phyloP scores from a whole-genome alignment of 352 stramenopile genomes.

The Pythium phragmitis region DNA sequence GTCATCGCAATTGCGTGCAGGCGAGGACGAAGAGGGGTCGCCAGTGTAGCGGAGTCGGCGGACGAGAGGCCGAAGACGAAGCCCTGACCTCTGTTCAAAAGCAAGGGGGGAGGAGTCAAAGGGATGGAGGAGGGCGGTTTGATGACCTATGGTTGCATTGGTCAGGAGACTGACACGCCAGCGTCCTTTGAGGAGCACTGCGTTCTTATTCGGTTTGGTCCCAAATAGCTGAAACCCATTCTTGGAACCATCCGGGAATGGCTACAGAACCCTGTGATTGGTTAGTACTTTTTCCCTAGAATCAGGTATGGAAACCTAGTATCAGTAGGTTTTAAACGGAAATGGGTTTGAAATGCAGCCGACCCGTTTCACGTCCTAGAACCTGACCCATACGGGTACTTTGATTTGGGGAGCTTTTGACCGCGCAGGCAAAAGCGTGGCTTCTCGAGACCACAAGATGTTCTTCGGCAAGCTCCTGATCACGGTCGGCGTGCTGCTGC shows the following conservation, averaged over 20 bases:
- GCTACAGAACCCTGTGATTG: slow-evolving; percentile 1
- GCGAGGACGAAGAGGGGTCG: slow-evolving; percentile 1
- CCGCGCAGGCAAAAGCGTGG: not conserved
- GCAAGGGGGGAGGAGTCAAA: not conserved
- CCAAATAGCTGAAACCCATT: not conserved
- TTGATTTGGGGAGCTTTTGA: not conserved
- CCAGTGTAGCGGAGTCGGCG: not conserved
- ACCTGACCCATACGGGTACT: not conserved
- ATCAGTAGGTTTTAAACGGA: not conserved
- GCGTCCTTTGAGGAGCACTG: not conserved
- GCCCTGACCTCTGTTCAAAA: not conserved
- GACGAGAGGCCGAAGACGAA: slow-evolving; percentile 19
- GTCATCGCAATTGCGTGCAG: slow-evolving; percentile 23
- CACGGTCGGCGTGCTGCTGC: slow-evolving; percentile 55
- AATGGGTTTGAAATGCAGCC: not conserved
- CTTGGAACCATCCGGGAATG: slow-evolving; percentile 1
- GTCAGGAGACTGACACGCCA: not conserved
- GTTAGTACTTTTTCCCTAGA: not conserved
- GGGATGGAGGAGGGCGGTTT: not conserved
- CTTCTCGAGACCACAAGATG: slow-evolving; percentile 8
- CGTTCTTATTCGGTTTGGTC: not conserved
- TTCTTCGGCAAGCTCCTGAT: slow-evolving; percentile 74
- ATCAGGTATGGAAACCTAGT: not conserved
- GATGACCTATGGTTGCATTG: not conserved
- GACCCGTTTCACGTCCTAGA: not conserved